These are phyloP conservation scores for Globisporangium solare DNA, from an alignment of 352 stramenopile species.

Conservation along the genomic window DNA sequence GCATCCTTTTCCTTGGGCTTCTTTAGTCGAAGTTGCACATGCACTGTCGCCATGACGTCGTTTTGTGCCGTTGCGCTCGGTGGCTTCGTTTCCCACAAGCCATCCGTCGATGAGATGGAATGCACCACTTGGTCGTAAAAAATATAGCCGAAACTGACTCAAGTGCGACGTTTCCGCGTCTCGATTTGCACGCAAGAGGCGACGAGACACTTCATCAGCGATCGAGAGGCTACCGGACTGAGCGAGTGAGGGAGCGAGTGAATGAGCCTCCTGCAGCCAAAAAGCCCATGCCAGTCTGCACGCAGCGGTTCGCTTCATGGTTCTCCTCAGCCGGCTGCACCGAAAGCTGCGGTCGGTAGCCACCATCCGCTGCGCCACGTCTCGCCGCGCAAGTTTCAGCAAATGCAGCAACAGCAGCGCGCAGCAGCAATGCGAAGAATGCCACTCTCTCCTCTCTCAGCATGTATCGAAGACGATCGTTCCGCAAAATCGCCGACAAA, in stretches of 20 bases:
- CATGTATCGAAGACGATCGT: neutral
- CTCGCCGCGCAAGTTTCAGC: slow-evolving; percentile 42
- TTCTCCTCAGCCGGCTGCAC: neutral
- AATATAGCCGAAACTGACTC: neutral
- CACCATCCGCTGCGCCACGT: slow-evolving; percentile 23
- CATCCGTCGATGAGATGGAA: too few species aligned
- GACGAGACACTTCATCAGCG: too few species aligned
- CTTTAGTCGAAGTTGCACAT: slow-evolving; percentile 28
- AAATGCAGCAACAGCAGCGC: slow-evolving; percentile 30
- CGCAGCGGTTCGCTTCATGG: too few species aligned
- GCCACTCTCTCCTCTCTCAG: slow-evolving; percentile 25
- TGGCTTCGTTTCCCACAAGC: too few species aligned
- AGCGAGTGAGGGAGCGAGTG: too few species aligned
- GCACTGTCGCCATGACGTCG: slow-evolving; percentile 14
- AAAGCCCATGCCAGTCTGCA: too few species aligned
- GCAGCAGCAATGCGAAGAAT: slow-evolving; percentile 25
- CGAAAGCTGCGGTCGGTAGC: neutral
- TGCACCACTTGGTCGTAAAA: neutral
- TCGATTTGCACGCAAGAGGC: too few species aligned
- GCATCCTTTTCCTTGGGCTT: slow-evolving; percentile 3
- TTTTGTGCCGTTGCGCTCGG: neutral
- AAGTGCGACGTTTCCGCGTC: too few species aligned
- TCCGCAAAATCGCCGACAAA: neutral
- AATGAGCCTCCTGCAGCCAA: too few species aligned
- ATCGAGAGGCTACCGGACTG: too few species aligned